A percentile compares a stretch with the other conserved stretches of the same genome.
Evolutionary conservation across 2,329 filamentous ascomycete species (phyloP).

Genomic region (Xylaria polymorpha): DNA sequence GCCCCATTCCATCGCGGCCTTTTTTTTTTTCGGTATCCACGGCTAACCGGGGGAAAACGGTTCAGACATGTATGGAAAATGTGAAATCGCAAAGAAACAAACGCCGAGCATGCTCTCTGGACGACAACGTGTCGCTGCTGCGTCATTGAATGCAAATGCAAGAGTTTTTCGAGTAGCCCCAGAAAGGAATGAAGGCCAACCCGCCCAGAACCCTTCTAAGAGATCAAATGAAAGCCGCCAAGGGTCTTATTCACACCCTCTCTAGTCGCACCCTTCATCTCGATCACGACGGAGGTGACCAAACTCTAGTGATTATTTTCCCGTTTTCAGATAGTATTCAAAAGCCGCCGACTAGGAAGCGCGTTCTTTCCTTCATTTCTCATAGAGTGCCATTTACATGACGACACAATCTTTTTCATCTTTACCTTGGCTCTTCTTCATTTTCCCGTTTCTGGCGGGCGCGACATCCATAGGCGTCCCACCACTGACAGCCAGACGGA

Average conservation of each 20-base stretch:
- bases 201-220: constrained; percentile 27
- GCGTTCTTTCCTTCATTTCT: constrained; percentile 13
- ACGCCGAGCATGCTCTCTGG: constrained; percentile 37
- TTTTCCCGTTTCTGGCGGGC: constrained; percentile 63
- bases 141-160: constrained; percentile 38
- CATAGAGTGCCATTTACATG: constrained; percentile 58
- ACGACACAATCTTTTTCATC: constrained; percentile 66
- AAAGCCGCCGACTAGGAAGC: constrained; percentile 7
- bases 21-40: constrained; percentile 26
- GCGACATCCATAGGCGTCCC: constrained; percentile 68
- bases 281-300: constrained; percentile 2
- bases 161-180: constrained; percentile 28
- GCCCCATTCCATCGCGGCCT: constrained; percentile 2
- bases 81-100: constrained; percentile 27
- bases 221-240: constrained; percentile 28
- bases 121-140: constrained; percentile 25
- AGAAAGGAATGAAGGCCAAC: constrained; percentile 29
- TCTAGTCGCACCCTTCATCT: constrained; percentile 29
- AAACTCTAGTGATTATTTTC: constrained; percentile 15
- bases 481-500: constrained; percentile 79
- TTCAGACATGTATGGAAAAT: constrained; percentile 16
- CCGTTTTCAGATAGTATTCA: constrained; percentile 32
- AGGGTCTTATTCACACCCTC: constrained; percentile 23
- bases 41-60: constrained; percentile 12
- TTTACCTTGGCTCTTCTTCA: constrained; percentile 58